phyloP scores from a whole-genome alignment of 139 green algal species.

The Bryopsis sp. region DNA sequence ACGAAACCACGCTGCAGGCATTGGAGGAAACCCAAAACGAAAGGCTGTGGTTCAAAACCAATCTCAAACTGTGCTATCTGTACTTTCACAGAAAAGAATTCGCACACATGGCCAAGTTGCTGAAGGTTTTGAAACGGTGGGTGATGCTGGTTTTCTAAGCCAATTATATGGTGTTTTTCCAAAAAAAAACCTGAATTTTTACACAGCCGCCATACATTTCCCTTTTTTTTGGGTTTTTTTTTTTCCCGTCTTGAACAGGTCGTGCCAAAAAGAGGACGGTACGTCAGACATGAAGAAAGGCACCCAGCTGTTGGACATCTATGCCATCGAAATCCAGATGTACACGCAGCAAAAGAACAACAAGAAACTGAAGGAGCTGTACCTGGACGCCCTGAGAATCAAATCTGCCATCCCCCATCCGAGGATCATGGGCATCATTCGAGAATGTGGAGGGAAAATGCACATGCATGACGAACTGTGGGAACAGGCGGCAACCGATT shows the following conservation, averaged over 20 bases:
- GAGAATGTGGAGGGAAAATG: constrained; percentile 98
- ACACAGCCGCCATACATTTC: too few species aligned
- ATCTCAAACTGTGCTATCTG: constrained; percentile 91
- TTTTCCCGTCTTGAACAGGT: constrained; percentile 33
- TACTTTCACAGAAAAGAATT: constrained; percentile 78
- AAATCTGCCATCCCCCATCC: constrained; percentile 95
- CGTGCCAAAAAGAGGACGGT: constrained; percentile 80
- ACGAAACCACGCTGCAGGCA: constrained; percentile 80
- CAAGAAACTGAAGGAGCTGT: constrained; percentile 85
- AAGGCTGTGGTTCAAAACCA: constrained; percentile 97
- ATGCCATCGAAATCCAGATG: constrained; percentile 97
- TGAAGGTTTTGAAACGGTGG: constrained; percentile 83
- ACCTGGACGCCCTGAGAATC: constrained; percentile 63
- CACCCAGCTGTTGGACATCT: constrained; percentile 97
- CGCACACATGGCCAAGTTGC: constrained; percentile 52
- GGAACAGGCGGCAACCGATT: constrained; percentile 86
- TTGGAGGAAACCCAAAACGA: constrained; percentile 90
- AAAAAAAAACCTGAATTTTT: too few species aligned
- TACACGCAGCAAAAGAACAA: constrained; percentile 88
- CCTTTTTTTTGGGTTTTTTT: too few species aligned
- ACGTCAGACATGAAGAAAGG: constrained; percentile 92
- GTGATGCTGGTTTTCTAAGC: constrained; percentile 7
- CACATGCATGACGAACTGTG: constrained; percentile 88
- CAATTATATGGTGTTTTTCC: too few species aligned
- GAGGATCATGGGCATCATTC: constrained; percentile 94